These are phyloP conservation scores for Euphorbia celastroides DNA, from an alignment of 441 rosid genomes.

Conservation along the genomic window DNA sequence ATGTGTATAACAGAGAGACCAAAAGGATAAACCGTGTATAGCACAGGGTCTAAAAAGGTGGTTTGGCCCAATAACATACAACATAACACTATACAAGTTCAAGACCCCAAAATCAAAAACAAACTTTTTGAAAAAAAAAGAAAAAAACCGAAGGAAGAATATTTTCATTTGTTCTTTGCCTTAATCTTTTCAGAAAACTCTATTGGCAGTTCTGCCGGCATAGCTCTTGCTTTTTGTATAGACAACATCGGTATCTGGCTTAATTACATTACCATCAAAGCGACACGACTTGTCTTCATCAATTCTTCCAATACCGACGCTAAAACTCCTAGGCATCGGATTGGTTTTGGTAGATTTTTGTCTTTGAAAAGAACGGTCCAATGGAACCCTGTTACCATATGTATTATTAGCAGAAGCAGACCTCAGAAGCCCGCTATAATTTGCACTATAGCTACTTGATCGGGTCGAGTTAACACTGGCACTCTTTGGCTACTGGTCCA, in stretches of 20 bases:
- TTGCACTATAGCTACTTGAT: constrained; percentile 27
- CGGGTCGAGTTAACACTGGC: constrained; percentile 32
- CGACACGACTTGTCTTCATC: constrained; percentile 63
- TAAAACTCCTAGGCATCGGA: constrained; percentile 35
- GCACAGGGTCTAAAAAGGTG: too few species aligned
- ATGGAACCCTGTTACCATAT: not conserved
- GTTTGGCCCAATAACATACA: too few species aligned
- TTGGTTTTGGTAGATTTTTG: constrained; percentile 16
- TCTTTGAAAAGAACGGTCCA: not conserved
- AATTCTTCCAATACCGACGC: constrained; percentile 59
- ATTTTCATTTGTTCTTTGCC: not conserved
- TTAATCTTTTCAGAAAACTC: constrained; percentile 2
- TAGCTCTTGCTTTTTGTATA: constrained; percentile 41
- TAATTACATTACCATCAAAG: constrained; percentile 31
- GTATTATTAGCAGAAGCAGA: constrained; percentile 38
- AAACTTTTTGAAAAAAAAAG: too few species aligned
- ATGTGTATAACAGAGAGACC: too few species aligned
- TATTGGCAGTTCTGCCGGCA: constrained; percentile 12
- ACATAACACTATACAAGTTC: too few species aligned
- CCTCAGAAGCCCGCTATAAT: constrained; percentile 43
- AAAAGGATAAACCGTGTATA: too few species aligned
- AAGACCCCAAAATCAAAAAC: too few species aligned
- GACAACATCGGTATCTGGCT: constrained; percentile 11
- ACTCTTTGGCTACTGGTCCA: constrained; percentile 39
- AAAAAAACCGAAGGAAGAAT: not conserved